These are phyloP conservation scores for Scleromitrula shiraiana DNA, from an alignment of 2,329 filamentous ascomycete genomes.

Conservation along the genomic window DNA sequence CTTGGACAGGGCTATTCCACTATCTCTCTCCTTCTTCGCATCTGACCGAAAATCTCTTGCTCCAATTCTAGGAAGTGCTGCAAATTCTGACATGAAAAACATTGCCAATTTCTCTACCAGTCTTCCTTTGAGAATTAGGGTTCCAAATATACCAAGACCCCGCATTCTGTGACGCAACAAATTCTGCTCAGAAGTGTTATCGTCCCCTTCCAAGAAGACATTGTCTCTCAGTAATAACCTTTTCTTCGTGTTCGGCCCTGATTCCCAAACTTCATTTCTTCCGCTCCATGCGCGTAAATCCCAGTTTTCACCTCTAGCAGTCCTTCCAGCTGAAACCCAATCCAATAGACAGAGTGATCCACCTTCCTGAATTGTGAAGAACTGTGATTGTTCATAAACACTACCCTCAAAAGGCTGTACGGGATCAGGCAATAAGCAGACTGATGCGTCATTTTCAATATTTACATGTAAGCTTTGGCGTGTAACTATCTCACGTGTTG, in stretches of 20 bases:
- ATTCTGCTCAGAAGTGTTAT: conserved; percentile 32
- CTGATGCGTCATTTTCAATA: conserved; percentile 42
- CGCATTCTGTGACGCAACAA: conserved; percentile 58
- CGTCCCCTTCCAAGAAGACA: conserved; percentile 60
- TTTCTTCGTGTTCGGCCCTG: conserved; percentile 32
- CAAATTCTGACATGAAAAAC: conserved; percentile 77
- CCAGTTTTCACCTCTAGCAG: conserved; percentile 84
- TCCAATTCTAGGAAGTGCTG: conserved; percentile 70
- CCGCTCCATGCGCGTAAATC: conserved; percentile 71
- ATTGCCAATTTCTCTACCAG: conserved; percentile 56
- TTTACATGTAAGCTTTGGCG: conserved; percentile 47
- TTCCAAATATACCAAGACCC: conserved; percentile 70
- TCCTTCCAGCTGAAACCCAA: conserved; percentile 87
- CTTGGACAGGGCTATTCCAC: conserved; percentile 32
- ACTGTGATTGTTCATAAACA: conserved; percentile 76
- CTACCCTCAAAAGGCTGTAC: conserved; percentile 84
- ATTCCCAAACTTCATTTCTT: conserved; percentile 76
- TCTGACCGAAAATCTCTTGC: conserved; percentile 64
- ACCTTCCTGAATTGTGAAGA: conserved; percentile 53
- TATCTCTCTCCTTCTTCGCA: conserved; percentile 39
- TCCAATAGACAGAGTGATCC: conserved; percentile 75
- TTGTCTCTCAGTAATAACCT: conserved; percentile 79
- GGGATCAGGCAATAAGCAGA: conserved; percentile 77
- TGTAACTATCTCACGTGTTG: conserved; percentile 46
- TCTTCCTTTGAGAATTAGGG: conserved; percentile 71